These are phyloP conservation scores for Cladosporium austrohemisphaericum DNA, from an alignment of 2,329 filamentous ascomycete genomes.

Conservation along the genomic window DNA sequence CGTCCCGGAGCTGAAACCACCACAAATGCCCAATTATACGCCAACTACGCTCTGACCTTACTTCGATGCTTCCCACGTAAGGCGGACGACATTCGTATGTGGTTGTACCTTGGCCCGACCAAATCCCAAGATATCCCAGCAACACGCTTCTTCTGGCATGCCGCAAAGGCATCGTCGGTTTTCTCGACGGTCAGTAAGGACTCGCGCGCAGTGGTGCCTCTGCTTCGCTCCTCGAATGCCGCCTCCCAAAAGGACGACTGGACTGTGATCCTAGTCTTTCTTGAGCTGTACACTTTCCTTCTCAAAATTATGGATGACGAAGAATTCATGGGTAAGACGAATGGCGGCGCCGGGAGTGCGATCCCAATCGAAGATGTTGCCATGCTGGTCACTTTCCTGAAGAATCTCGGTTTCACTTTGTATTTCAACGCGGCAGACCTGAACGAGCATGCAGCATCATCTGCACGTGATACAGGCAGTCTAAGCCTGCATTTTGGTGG, in stretches of 20 bases:
- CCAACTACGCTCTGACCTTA: conserved; percentile 81
- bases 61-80: conserved; percentile 77
- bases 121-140: conserved; percentile 56
- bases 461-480: conserved; percentile 18
- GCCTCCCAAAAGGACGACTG: conserved; percentile 62
- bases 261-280: conserved; percentile 82
- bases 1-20: conserved; percentile 34
- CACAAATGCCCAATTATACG: conserved; percentile 67
- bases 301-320: conserved; percentile 93
- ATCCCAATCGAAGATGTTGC: conserved; percentile 69
- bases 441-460: conserved; percentile 17
- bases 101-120: conserved; percentile 68
- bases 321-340: conserved; percentile 61
- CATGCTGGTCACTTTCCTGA: conserved; percentile 75
- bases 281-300: conserved; percentile 92
- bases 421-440: conserved; percentile 75
- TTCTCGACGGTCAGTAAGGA: conserved; percentile 56
- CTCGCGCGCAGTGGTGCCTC: conserved; percentile 54
- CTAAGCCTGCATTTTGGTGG: conserved; percentile 15
- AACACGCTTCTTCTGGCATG: conserved; percentile 82
- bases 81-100: conserved; percentile 90
- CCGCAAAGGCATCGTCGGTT: conserved; percentile 54
- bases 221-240: conserved; percentile 44
- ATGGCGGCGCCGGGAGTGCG: conserved; percentile 53
- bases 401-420: conserved; percentile 83